Conservation (phyloP, 192 early-diverging fungal genomes). For the Pilaira anomala region DNA sequence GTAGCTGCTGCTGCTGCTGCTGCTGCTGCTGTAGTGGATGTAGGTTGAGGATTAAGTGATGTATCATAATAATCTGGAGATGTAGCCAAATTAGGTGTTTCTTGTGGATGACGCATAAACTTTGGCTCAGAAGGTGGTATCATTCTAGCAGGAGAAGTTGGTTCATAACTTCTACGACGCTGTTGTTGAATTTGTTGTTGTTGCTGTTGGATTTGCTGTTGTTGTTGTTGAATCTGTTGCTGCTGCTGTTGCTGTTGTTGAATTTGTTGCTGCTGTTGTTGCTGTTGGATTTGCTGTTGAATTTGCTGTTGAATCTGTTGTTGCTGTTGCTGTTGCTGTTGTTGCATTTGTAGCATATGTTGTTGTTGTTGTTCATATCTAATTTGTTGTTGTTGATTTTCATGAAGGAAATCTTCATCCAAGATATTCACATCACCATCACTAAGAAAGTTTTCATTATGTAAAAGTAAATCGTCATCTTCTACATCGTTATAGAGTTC, state of each 20-base stretch:
- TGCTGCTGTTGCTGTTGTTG: constrained; percentile 4
- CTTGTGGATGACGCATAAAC: neutral
- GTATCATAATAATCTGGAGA: constrained; percentile 1
- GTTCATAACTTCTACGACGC: constrained; percentile 2
- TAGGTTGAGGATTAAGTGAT: neutral
- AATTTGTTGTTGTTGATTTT: constrained; percentile 1
- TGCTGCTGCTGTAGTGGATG: no score
- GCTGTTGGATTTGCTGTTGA: neutral
- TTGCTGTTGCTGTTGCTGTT: neutral
- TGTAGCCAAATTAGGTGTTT: neutral
- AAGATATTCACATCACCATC: constrained; percentile 37
- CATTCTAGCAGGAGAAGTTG: neutral
- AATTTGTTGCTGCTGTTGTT: neutral
- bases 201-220: neutral
- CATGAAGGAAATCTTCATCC: constrained; percentile 39
- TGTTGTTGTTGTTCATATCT: neutral
- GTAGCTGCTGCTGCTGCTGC: neutral
- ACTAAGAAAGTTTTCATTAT: constrained; percentile 37
- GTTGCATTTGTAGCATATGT: no score
- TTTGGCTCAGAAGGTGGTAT: neutral
- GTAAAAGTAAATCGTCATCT: constrained; percentile 32
- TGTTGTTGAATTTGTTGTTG: neutral
- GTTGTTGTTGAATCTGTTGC: constrained; percentile 5
- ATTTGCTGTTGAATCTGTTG: constrained; percentile 2
- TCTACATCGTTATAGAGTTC: constrained; percentile 30